A percentile compares a stretch with the other conserved stretches of the same genome.
Evolutionary conservation across 345 rosid species (phyloP).

Genomic region (Cardiospermum halicacabum): DNA sequence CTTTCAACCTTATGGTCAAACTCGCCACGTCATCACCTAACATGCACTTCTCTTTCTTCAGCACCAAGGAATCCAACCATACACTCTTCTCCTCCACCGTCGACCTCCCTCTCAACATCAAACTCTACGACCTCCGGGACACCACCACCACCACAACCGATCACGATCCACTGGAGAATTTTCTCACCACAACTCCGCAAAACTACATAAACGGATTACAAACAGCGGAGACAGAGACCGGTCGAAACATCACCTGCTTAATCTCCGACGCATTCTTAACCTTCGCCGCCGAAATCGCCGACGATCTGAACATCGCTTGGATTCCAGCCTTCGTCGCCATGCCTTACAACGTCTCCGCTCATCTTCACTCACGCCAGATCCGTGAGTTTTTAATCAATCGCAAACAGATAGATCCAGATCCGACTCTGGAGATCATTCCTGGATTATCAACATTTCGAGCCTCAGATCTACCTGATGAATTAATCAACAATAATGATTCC

Average conservation of each 20-base stretch:
- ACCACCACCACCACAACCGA: too few species aligned
- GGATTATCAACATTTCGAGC: conserved; percentile 44
- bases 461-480: conserved; percentile 46
- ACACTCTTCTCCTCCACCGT: conserved; percentile 17
- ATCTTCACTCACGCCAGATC: conserved; percentile 36
- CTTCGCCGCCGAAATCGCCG: conserved; percentile 36
- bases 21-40: conserved; percentile 40
- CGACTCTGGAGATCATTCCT: conserved; percentile 30
- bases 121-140: conserved; percentile 26
- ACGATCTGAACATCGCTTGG: conserved; percentile 39
- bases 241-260: conserved; percentile 37
- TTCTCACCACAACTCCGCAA: conserved; percentile 31
- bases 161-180: conserved; percentile 44
- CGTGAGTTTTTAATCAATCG: conserved; percentile 14
- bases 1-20: conserved; percentile 34
- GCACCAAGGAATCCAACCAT: conserved; percentile 32
- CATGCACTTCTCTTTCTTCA: conserved; percentile 49
- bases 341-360: conserved; percentile 38
- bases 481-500: conserved; percentile 12
- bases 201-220: conserved; percentile 28
- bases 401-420: conserved; percentile 15
- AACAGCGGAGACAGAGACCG: conserved; percentile 32
- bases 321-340: conserved; percentile 35
- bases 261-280: conserved; percentile 51
- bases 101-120: conserved; percentile 30